A percentile compares a stretch with the other conserved stretches of the same genome.
These are phyloP conservation scores for Salix viminalis DNA, from an alignment of 345 rosid genomes.

Conservation along the genomic window DNA sequence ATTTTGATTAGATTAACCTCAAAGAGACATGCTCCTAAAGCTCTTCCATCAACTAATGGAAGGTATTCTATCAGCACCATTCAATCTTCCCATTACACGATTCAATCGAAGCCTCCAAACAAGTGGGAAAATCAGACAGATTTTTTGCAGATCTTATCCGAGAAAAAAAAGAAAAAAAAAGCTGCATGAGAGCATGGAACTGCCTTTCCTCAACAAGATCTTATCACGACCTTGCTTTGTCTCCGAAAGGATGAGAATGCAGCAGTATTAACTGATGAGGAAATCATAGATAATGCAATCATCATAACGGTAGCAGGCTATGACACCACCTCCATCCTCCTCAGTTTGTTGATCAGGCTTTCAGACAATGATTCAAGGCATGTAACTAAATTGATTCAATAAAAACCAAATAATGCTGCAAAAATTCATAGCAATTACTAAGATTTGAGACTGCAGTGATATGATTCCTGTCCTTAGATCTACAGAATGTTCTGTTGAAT, in stretches of 20 bases:
- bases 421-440: neutral
- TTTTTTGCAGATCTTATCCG: neutral
- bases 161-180: constrained; percentile 8
- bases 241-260: neutral
- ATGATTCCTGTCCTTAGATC: neutral
- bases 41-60: constrained; percentile 12
- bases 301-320: constrained; percentile 19
- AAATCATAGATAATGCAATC: constrained; percentile 18
- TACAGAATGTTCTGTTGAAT: no score
- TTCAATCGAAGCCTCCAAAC: constrained; percentile 18
- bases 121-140: neutral
- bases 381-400: neutral
- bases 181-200: constrained; percentile 5
- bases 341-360: constrained; percentile 16
- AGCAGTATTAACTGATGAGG: constrained; percentile 4
- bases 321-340: constrained; percentile 21
- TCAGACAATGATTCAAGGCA: constrained; percentile 21
- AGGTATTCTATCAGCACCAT: constrained; percentile 24
- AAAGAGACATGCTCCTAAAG: constrained; percentile 8
- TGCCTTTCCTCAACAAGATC: constrained; percentile 13
- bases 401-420: neutral
- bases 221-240: constrained; percentile 23
- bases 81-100: constrained; percentile 29
- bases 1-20: no score
- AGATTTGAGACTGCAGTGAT: neutral